Evolutionary conservation across 192 early-diverging fungal genomes (phyloP).

Genomic region (Gryganskiella cystojenkinii): DNA sequence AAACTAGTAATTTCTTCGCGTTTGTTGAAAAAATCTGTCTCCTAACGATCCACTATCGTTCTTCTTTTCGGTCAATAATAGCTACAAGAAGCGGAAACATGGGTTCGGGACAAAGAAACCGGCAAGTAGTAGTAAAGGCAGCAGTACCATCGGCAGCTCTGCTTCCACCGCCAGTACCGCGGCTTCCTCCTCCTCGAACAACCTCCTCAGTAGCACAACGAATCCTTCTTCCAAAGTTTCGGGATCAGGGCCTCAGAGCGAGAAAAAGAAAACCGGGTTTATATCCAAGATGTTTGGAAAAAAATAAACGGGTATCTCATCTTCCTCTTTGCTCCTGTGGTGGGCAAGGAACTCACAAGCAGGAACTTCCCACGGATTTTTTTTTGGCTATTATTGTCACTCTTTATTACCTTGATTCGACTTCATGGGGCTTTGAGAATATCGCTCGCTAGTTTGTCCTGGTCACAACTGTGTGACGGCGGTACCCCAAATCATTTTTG

Average conservation of each 20-base stretch:
- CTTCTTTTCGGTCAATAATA: neutral
- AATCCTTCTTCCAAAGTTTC: conserved; percentile 1
- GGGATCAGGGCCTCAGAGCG: conserved; percentile 35
- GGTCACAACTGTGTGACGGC: too few species aligned
- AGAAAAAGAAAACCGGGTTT: conserved; percentile 52
- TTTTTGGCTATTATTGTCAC: too few species aligned
- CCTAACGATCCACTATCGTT: neutral
- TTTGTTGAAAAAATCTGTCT: neutral
- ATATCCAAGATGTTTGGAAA: conserved; percentile 52
- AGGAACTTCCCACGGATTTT: too few species aligned
- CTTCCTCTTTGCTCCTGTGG: neutral
- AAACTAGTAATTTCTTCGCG: neutral
- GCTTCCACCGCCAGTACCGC: neutral
- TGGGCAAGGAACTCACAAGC: neutral
- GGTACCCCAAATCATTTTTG: too few species aligned
- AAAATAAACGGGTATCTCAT: conserved; percentile 13
- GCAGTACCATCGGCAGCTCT: neutral
- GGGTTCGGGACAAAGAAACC: conserved; percentile 44
- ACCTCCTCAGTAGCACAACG: neutral
- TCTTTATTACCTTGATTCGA: too few species aligned
- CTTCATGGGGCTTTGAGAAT: too few species aligned
- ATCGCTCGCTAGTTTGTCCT: too few species aligned
- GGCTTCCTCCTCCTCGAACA: conserved; percentile 2
- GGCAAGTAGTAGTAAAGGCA: neutral
- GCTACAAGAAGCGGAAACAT: conserved; percentile 53